phyloP scores from a whole-genome alignment of 352 stramenopile species.

The Globisporangium paddicum region DNA sequence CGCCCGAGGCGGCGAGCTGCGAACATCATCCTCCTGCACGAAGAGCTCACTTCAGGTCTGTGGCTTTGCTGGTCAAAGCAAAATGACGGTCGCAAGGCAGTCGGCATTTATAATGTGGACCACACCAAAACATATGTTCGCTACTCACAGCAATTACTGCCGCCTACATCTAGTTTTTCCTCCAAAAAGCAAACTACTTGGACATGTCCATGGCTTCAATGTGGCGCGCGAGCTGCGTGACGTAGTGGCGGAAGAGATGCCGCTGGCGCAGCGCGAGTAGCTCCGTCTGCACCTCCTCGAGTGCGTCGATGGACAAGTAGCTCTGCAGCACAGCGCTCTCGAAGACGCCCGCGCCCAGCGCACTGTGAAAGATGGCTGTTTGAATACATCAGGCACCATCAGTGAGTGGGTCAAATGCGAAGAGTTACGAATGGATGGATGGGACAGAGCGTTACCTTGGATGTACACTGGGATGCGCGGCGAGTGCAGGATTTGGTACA shows the following conservation, averaged over 20 bases:
- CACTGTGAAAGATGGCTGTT: conserved; percentile 30
- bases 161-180: background rate
- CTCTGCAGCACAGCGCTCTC: conserved; percentile 9
- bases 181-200: conserved; percentile 9
- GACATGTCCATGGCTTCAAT: conserved; percentile 6
- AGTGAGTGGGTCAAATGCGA: background rate
- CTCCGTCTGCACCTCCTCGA: conserved; percentile 30
- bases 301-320: conserved; percentile 13
- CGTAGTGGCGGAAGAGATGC: conserved; percentile 59
- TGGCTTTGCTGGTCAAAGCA: conserved; percentile 11
- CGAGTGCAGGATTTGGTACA: conserved; percentile 68
- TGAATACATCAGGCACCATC: background rate
- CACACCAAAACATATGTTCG: background rate
- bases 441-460: conserved; percentile 30
- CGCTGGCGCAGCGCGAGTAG: conserved; percentile 31
- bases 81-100: background rate
- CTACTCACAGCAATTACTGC: background rate
- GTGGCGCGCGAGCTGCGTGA: conserved; percentile 22
- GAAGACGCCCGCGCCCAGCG: conserved; percentile 10
- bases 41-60: background rate
- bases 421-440: background rate
- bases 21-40: conserved; percentile 17
- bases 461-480: conserved; percentile 40
- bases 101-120: background rate
- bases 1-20: conserved; percentile 25